Conservation (phyloP, 2,329 filamentous ascomycete species). For the Sporothrix humicola region DNA sequence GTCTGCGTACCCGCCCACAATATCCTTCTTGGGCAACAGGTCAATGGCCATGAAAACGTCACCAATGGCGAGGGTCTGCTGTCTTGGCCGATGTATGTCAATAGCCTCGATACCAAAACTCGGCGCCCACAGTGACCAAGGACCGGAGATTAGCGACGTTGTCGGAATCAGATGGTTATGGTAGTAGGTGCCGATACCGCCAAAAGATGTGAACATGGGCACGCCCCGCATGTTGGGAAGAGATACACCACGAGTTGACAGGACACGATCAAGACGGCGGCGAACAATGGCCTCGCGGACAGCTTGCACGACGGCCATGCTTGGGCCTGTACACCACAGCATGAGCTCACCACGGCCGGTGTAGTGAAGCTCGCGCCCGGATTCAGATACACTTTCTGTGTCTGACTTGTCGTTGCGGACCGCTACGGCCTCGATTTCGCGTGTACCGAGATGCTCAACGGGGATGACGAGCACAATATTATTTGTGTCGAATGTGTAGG, state of each 20-base stretch:
- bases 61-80: neutral
- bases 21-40: neutral
- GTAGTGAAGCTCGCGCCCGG: neutral
- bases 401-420: neutral
- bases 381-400: no score
- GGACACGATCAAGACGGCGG: neutral
- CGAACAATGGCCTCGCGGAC: neutral
- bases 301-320: neutral
- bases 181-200: neutral
- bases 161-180: neutral
- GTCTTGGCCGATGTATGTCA: neutral
- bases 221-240: neutral
- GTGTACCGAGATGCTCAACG: neutral
- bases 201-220: neutral
- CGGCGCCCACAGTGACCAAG: neutral
- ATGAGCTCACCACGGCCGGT: neutral
- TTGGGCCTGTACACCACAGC: neutral
- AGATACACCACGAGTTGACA: neutral
- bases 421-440: neutral
- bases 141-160: neutral
- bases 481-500: neutral
- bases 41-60: neutral
- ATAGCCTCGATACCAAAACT: neutral
- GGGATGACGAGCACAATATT: neutral
- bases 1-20: neutral